Evolutionary conservation across 2,329 filamentous ascomycete species (phyloP), one percentile per base, ranked within the genome.

Genomic region (Claviceps purpurea): DNA sequence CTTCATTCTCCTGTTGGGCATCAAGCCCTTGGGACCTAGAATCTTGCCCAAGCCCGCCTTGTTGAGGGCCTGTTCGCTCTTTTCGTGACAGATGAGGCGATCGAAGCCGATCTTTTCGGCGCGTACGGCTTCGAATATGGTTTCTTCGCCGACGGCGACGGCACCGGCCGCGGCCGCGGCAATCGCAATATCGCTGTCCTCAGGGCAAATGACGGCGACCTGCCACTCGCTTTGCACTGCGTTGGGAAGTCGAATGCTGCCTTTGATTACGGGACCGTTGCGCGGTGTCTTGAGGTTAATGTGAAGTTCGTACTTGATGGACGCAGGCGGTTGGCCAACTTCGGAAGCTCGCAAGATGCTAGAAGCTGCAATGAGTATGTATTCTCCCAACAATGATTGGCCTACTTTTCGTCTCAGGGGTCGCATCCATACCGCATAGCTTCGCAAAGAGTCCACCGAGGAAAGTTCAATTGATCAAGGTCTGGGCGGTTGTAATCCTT

Each of bases 331-430:
- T 50, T 81, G 81, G 63, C 93, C 91, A 60, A 96, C 90, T 78
- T 98, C 93, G 63, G 85, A 83, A 47, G 93, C 91, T 62, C 89
- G 87, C 58, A 98, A 81, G 66, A 95, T 93, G 65, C 89, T 95
- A 51, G 11, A 30, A 18, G 46, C 30, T 38, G 18, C 26, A 41
- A 37, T 55, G 24, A 56, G 49, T 47, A 40, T 30, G 5, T 14
- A 30, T 47, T 26, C 38, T 11, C 14, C 13, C 2, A 7, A 47
- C 1, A 49, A 22, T 11, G 16, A n/a, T 48, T 39, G 20, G 11
- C 3, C 20, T 30, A n/a, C 16, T 24, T 5, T n/a, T n/a, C 14
- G 24, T 34, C 6, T 40, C 7, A 2, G 22, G 14, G 47, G 2
- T 10, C 20, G 26, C 10, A 20, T 26, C 10, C 46, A 30, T 70